Percentiles rank a stretch among this genome's conserved stretches.
These are phyloP conservation scores for Clavispora asparagi DNA, from an alignment of 805 yeast genomes.

Conservation along the genomic window DNA sequence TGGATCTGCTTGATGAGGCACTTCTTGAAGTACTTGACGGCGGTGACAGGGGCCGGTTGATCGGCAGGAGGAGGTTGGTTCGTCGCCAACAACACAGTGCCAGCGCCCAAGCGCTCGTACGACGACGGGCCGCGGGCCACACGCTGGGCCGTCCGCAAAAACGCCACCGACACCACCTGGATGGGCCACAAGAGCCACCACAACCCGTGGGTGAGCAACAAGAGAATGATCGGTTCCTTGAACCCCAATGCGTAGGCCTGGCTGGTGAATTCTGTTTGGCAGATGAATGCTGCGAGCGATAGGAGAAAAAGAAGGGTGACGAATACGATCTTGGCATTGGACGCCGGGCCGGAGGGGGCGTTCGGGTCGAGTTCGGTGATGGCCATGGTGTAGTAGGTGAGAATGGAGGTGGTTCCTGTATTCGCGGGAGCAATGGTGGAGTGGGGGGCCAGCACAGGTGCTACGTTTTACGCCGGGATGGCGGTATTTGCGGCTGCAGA, in stretches of 20 bases:
- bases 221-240: conserved; percentile 62
- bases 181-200: conserved; percentile 73
- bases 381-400: conserved; percentile 19
- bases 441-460: no score
- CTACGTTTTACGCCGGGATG: no score
- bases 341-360: conserved; percentile 16
- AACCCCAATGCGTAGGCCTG: conserved; percentile 56
- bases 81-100: conserved; percentile 24
- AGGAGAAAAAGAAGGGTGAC: conserved; percentile 28
- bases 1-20: conserved; percentile 38
- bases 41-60: conserved; percentile 1
- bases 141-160: conserved; percentile 35
- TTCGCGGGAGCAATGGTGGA: background rate
- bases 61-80: conserved; percentile 1
- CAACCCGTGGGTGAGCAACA: conserved; percentile 70
- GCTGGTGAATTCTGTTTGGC: conserved; percentile 77
- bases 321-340: conserved; percentile 34
- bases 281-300: conserved; percentile 54
- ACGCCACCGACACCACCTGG: conserved; percentile 50
- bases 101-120: conserved; percentile 26
- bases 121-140: conserved; percentile 12
- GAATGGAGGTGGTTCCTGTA: background rate
- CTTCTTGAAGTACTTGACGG: conserved; percentile 28
- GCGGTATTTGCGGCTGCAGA: no score
- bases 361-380: conserved; percentile 28